A percentile compares a stretch with the other conserved stretches of the same genome.
Evolutionary conservation across 306 rosid species (phyloP).

Genomic region (Casuarina cunninghamiana): DNA sequence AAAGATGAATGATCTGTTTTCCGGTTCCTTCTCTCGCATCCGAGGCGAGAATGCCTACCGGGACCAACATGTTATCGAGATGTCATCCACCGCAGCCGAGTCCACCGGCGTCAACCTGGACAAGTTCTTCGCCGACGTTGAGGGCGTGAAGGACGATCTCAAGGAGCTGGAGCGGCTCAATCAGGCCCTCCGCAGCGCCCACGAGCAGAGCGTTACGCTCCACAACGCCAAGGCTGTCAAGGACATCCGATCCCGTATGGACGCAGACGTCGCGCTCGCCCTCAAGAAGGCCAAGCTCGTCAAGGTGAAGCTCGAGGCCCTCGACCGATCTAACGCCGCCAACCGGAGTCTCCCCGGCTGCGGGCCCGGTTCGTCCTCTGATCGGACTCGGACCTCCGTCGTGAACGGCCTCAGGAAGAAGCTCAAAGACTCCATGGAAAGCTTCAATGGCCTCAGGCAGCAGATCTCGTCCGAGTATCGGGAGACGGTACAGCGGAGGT

Average conservation of each 20-base stretch:
- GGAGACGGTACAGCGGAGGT: slow-evolving; percentile 89
- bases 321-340: slow-evolving; percentile 90
- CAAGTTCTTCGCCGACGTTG: slow-evolving; percentile 79
- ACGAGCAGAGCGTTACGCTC: slow-evolving; percentile 81
- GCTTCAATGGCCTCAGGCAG: slow-evolving; percentile 59
- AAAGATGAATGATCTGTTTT: slow-evolving; percentile 74
- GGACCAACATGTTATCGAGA: slow-evolving; percentile 69
- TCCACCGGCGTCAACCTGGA: slow-evolving; percentile 53
- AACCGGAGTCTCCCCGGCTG: slow-evolving; percentile 74
- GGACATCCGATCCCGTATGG: slow-evolving; percentile 91
- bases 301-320: slow-evolving; percentile 79
- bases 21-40: slow-evolving; percentile 76
- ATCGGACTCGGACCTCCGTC: slow-evolving; percentile 83
- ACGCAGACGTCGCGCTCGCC: slow-evolving; percentile 65
- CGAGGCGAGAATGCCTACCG: slow-evolving; percentile 55
- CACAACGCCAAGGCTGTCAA: slow-evolving; percentile 75
- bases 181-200: slow-evolving; percentile 44
- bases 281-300: slow-evolving; percentile 85
- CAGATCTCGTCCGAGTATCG: slow-evolving; percentile 78
- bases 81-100: slow-evolving; percentile 35
- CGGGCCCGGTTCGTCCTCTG: slow-evolving; percentile 92
- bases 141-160: slow-evolving; percentile 78
- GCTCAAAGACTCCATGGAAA: slow-evolving; percentile 83
- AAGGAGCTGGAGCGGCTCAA: slow-evolving; percentile 61
- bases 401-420: slow-evolving; percentile 88